Percentiles rank a stretch among this genome's conserved stretches.
phyloP scores from a whole-genome alignment of 2,329 filamentous ascomycete species.

The Drechslerella dactyloides region DNA sequence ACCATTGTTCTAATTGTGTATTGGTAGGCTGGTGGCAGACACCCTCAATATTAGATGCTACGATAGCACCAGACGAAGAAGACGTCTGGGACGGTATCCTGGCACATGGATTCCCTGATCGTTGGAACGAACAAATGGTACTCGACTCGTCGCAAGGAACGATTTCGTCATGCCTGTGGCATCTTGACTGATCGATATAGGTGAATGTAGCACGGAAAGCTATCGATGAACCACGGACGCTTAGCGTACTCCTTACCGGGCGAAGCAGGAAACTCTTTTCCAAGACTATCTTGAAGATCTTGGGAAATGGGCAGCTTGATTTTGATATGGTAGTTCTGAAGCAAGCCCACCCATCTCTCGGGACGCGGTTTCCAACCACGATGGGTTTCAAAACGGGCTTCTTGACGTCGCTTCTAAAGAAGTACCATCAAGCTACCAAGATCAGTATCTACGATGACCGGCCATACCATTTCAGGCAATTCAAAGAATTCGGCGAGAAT shows the following conservation, averaged over 20 bases:
- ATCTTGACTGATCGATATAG: conserved; percentile 13
- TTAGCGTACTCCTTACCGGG: conserved; percentile 38
- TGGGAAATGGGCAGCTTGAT: conserved; percentile 12
- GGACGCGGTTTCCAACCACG: conserved; percentile 72
- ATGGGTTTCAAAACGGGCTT: conserved; percentile 93
- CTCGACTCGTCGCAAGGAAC: neutral
- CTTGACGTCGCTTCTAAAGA: conserved; percentile 79
- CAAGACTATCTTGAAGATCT: conserved; percentile 25
- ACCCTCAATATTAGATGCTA: conserved; percentile 45
- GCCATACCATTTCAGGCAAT: conserved; percentile 74
- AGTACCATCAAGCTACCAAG: conserved; percentile 71
- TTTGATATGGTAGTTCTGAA: conserved; percentile 44
- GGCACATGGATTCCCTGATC: conserved; percentile 4
- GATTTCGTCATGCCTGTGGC: neutral
- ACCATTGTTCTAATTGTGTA: neutral
- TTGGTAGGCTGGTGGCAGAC: conserved; percentile 45
- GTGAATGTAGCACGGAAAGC: conserved; percentile 13
- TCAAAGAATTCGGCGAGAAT: conserved; percentile 80
- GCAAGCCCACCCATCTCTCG: conserved; percentile 29
- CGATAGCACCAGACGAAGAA: neutral
- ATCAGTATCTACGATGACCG: conserved; percentile 70
- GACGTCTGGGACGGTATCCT: neutral
- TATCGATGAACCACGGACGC: conserved; percentile 14
- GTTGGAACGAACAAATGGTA: conserved; percentile 44
- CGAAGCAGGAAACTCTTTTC: conserved; percentile 39